A percentile compares a stretch with the other conserved stretches of the same genome.
Conservation (phyloP, 2,329 filamentous ascomycete species). For the Claviceps humidiphila region DNA sequence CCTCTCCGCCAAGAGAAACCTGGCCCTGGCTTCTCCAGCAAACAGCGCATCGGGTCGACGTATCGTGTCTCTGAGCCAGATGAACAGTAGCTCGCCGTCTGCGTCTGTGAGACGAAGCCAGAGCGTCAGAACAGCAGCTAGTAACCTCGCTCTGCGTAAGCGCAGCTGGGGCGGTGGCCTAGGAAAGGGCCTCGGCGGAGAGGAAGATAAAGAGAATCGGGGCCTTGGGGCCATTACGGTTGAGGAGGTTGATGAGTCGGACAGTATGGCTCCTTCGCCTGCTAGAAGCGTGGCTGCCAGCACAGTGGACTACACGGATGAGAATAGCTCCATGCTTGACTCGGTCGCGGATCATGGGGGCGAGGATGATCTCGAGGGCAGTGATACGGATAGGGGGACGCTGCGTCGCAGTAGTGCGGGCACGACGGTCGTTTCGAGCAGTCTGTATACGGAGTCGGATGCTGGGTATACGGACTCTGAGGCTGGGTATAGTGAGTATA, state of each 20-base stretch:
- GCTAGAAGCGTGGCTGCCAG: slow-evolving; percentile 1
- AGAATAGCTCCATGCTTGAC: slow-evolving; percentile 8
- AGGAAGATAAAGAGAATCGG: slow-evolving; percentile 51
- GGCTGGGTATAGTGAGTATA: slow-evolving; percentile 31
- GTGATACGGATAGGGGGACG: slow-evolving; percentile 39
- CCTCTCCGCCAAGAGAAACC: slow-evolving; percentile 37
- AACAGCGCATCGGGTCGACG: slow-evolving; percentile 52
- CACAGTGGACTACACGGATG: slow-evolving; percentile 2
- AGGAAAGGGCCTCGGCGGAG: slow-evolving; percentile 33
- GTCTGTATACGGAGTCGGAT: slow-evolving; percentile 23
- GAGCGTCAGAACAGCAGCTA: slow-evolving; percentile 53
- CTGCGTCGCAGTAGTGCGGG: slow-evolving; percentile 34
- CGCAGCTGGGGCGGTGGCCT: slow-evolving; percentile 51
- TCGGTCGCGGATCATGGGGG: slow-evolving; percentile 8
- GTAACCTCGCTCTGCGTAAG: slow-evolving; percentile 46
- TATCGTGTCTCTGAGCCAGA: slow-evolving; percentile 84
- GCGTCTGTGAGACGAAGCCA: slow-evolving; percentile 63
- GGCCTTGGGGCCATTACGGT: slow-evolving; percentile 48
- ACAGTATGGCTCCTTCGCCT: slow-evolving; percentile 10
- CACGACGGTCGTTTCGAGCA: slow-evolving; percentile 33
- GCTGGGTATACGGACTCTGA: slow-evolving; percentile 18
- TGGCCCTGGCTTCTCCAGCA: slow-evolving; percentile 23
- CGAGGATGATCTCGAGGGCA: slow-evolving; percentile 15
- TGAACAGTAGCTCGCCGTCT: slow-evolving; percentile 57
- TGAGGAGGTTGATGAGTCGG: slow-evolving; percentile 36